Evolutionary conservation across 768 basidiomycete species (phyloP), one percentile per base, ranked within the genome.

Genomic region (Dioszegia hungarica): DNA sequence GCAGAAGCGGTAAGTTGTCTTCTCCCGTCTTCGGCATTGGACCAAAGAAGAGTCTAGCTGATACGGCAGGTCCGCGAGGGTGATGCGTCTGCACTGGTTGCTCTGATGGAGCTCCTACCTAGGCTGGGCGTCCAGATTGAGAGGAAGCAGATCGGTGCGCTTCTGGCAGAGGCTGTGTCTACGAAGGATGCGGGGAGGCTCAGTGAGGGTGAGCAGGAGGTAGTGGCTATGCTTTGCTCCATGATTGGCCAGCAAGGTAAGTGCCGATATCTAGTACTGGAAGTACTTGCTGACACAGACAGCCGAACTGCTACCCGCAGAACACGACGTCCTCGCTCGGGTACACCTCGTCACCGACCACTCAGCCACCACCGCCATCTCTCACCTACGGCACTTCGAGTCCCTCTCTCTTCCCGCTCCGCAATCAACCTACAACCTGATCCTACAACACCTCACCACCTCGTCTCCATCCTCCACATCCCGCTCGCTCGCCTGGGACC

Each of bases 401-500:
- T 69, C 75, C 2, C 79, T 81, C 51, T 81, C 80, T 15, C 73
- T 80, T 29, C 82, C 84, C 1, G 84, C 88, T 0, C 86, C 90
- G 0, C 84, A 89, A 69, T 79, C 80, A 37, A 83, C 87, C 0
- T 95, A 97, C 75, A 84, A 84, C 9, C 79, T 83, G 20, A 76
- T 86, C 44, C 86, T 94, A 3, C 29, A 54, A 24, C 63, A 64
- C 22, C 74, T 77, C 15, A 68, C 75, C 20, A 24, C 66, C 2
- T 56, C 74, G 0, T 57, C 84, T 85, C 31, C 83, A 82, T 59
- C 60, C 52, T 60, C 66, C 29, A 64, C 64, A 24, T 64, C 65
- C 34, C 58, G 60, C 29, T 87, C 88, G 0, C 86, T 89, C 59
- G 93, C 89, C 2, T 95, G 90, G 90, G 90, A 98, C 69, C 82